Evolutionary conservation across 495 filamentous ascomycete species (phyloP), one percentile per base, ranked within the genome.

Genomic region (Polyplosphaeria fusca): DNA sequence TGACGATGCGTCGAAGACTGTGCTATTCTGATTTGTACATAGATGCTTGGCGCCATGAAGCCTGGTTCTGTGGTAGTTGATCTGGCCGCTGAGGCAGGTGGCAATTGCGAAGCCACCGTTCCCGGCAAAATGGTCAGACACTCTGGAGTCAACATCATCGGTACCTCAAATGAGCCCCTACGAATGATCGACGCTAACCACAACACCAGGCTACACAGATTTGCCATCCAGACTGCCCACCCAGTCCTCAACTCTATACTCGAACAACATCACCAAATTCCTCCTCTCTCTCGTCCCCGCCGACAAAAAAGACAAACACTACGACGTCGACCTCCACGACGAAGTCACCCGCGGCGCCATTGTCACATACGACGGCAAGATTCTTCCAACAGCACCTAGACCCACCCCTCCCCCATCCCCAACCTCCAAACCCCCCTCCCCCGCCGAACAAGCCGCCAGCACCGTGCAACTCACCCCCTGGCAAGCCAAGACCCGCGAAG

Each of bases 191-290:
- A 7, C n/a, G 30, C 7, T 35, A 35, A 9, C 30, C 30, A 35
- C 7, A 35, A 7, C 30, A 9, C 30, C 30, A 85, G 83, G 86
- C 18, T 91, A 92, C 69, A 92, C 87, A 40, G 87, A 92, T 70
- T 72, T 91, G 38, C 88, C 88, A 0, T 91, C 88, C 5, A 78
- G 86, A 18, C 75, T 92, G 5, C 86, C 88, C 0, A 91, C 87
- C 20, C 88, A 92, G 63, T 85, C 86, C 0, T 90, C 86, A 4
- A 89, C 87, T 1, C 71, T 92, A 22, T 92, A 90, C 71, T 89
- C 86, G 16, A 92, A 92, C 76, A 92, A 92, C 61, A 88, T 92
- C 63, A 88, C 83, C 54, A 91, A 90, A 67, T 85, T 85, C 61
- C 77, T 92, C 7, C 75, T 92, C 25, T 90, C 87, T 1, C 87